A percentile compares a stretch with the other conserved stretches of the same genome.
Conservation (phyloP, 208 protist genomes). For the Lotmaria passim region DNA sequence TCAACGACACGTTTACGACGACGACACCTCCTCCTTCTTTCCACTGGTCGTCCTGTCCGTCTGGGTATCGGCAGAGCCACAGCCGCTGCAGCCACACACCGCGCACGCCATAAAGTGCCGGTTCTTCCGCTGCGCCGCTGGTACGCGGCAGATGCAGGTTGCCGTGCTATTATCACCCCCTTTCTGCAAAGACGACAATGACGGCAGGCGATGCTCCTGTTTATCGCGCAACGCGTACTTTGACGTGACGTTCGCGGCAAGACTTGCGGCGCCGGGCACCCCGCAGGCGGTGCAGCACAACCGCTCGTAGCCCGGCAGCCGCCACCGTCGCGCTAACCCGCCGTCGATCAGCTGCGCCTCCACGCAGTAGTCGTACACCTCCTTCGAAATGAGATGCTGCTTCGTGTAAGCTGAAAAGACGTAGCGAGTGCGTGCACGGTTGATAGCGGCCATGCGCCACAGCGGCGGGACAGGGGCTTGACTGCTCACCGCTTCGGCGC, state of each 20-base stretch:
- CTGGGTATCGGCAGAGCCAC: slow-evolving; percentile 58
- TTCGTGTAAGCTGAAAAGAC: slow-evolving; percentile 72
- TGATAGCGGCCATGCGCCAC: slow-evolving; percentile 84
- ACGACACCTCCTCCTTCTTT: not conserved
- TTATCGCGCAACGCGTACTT: slow-evolving; percentile 68
- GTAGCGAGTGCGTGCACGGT: slow-evolving; percentile 80
- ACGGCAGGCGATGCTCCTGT: slow-evolving; percentile 37
- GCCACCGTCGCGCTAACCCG: slow-evolving; percentile 76
- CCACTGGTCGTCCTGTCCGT: slow-evolving; percentile 2
- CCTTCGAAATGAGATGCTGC: slow-evolving; percentile 52
- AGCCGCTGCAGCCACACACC: slow-evolving; percentile 82
- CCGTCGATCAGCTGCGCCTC: slow-evolving; percentile 88
- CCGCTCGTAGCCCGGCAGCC: slow-evolving; percentile 81
- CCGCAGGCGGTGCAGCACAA: slow-evolving; percentile 86
- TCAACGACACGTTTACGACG: not conserved
- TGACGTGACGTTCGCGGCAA: slow-evolving; percentile 50
- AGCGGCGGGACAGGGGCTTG: slow-evolving; percentile 57
- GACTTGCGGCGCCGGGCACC: slow-evolving; percentile 67
- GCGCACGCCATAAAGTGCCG: slow-evolving; percentile 67
- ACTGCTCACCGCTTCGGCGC: not conserved
- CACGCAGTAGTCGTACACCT: slow-evolving; percentile 86
- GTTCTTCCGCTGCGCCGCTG: slow-evolving; percentile 57
- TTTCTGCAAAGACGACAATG: not conserved
- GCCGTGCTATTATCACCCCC: slow-evolving; percentile 10
- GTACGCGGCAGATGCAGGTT: slow-evolving; percentile 85